Percentiles rank a stretch among this genome's conserved stretches.
Evolutionary conservation across 768 basidiomycete genomes (phyloP).

Genomic region (Russula ochroleuca): DNA sequence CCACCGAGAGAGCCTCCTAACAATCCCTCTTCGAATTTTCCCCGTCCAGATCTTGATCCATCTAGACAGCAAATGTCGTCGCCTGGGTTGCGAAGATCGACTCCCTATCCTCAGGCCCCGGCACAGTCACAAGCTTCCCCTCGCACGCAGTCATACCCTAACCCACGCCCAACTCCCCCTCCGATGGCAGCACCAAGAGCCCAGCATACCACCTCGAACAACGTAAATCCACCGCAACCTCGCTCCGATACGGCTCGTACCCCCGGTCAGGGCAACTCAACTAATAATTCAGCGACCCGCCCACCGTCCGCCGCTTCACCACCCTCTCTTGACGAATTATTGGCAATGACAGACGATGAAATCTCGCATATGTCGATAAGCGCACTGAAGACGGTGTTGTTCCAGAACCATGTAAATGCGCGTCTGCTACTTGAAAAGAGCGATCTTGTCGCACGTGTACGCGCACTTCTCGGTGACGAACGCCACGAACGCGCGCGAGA

Average conservation of each 20-base stretch:
- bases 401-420: slow-evolving; percentile 68
- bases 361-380: slow-evolving; percentile 63
- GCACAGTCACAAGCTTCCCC: slow-evolving; percentile 29
- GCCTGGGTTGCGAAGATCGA: slow-evolving; percentile 30
- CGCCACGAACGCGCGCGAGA: slow-evolving; percentile 48
- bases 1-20: slow-evolving; percentile 28
- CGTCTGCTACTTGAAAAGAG: slow-evolving; percentile 78
- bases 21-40: slow-evolving; percentile 19
- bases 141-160: slow-evolving; percentile 23
- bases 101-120: slow-evolving; percentile 30
- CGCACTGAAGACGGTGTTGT: slow-evolving; percentile 73
- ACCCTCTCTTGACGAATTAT: slow-evolving; percentile 66
- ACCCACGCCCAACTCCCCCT: slow-evolving; percentile 25
- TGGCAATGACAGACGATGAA: slow-evolving; percentile 54
- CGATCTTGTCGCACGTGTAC: slow-evolving; percentile 73
- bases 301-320: slow-evolving; percentile 21
- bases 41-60: slow-evolving; percentile 31
- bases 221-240: not conserved
- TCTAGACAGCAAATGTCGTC: too few relatives aligned
- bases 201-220: not conserved
- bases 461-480: slow-evolving; percentile 61
- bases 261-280: slow-evolving; percentile 5
- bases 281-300: slow-evolving; percentile 1
- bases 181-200: slow-evolving; percentile 14
- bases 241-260: slow-evolving; percentile 7